A percentile compares a stretch with the other conserved stretches of the same genome.
Conservation (phyloP, 2,329 filamentous ascomycete genomes). For the Clathrospora elynae region DNA sequence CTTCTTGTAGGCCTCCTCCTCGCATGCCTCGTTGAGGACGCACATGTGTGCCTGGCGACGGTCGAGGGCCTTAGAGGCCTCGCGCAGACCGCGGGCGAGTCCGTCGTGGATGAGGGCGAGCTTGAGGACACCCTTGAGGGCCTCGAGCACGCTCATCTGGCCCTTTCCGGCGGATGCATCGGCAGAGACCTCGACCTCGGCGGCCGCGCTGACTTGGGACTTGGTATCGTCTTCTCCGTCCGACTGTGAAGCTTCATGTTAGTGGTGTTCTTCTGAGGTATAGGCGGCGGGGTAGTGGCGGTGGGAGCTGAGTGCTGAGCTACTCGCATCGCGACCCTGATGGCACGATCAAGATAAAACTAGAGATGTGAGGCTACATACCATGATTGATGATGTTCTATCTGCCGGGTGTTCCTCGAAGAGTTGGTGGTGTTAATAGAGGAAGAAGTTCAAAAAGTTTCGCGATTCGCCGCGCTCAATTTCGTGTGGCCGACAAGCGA, state of each 20-base stretch:
- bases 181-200: conserved; percentile 94
- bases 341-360: not conserved
- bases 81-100: conserved; percentile 95
- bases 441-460: conserved; percentile 23
- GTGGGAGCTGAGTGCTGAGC: not conserved
- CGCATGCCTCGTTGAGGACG: conserved; percentile 98
- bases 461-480: conserved; percentile 21
- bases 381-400: conserved; percentile 49
- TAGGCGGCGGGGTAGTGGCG: conserved; percentile 7
- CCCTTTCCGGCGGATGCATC: conserved; percentile 78
- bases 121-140: conserved; percentile 98
- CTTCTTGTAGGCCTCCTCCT: conserved; percentile 99
- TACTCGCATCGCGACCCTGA: conserved; percentile 1
- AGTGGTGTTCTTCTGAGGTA: conserved; percentile 13
- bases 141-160: conserved; percentile 97
- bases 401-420: conserved; percentile 54
- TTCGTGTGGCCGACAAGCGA: conserved; percentile 15
- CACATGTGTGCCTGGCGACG: conserved; percentile 99
- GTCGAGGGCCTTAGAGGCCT: conserved; percentile 98
- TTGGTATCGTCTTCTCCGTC: conserved; percentile 99
- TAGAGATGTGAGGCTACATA: conserved; percentile 23
- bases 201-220: conserved; percentile 74
- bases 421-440: conserved; percentile 39
- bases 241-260: conserved; percentile 66
- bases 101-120: conserved; percentile 99